A percentile compares a stretch with the other conserved stretches of the same genome.
These are phyloP conservation scores for Phlyctochytrium arcticum DNA, from an alignment of 192 early-diverging fungal genomes.

Conservation along the genomic window DNA sequence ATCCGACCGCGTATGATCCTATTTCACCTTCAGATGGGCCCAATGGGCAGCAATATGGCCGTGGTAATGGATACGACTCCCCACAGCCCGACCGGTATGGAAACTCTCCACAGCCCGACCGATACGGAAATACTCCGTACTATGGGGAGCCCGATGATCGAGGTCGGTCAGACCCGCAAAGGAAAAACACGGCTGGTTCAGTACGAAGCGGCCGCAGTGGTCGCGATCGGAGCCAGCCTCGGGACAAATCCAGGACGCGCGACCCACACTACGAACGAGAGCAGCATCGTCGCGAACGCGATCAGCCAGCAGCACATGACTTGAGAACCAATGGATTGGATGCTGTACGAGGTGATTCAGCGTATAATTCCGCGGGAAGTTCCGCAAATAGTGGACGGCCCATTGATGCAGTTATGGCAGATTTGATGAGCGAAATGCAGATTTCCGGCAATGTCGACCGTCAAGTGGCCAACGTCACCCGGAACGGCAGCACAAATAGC, in stretches of 20 bases:
- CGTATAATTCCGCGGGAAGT: not conserved
- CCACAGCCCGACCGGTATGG: no score
- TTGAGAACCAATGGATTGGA: not conserved
- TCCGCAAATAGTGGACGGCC: not conserved
- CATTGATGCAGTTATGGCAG: conserved; percentile 39
- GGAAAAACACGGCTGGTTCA: no score
- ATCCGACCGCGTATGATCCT: no score
- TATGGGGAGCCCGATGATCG: no score
- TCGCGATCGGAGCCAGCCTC: not conserved
- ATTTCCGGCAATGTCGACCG: conserved; percentile 14
- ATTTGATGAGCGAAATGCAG: conserved; percentile 35
- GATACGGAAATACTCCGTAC: no score
- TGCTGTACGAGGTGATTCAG: not conserved
- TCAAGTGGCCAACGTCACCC: not conserved
- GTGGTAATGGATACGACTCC: no score
- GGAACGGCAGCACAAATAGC: not conserved
- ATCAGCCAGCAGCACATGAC: not conserved
- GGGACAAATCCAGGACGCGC: conserved; percentile 5
- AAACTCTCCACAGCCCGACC: no score
- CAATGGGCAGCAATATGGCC: no score
- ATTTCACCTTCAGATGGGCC: no score
- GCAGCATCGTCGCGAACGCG: not conserved
- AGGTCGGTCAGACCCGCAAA: no score
- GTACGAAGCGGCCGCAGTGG: not conserved
- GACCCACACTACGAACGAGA: not conserved